Percentiles rank a stretch among this genome's conserved stretches.
These are phyloP conservation scores for Lepidium africanum DNA, from an alignment of 345 rosid species.

Conservation along the genomic window DNA sequence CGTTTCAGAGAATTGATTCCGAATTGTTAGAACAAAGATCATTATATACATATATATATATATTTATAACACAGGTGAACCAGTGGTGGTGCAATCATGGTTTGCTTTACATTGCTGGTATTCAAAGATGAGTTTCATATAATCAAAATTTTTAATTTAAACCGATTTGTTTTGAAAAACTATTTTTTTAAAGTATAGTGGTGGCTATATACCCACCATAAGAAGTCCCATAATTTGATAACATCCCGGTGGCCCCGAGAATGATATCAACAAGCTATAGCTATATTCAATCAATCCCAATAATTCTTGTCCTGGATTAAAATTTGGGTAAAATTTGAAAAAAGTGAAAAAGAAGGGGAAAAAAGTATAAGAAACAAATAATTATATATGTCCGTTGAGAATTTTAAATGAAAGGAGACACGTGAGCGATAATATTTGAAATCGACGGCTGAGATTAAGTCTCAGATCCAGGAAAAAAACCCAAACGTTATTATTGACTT, in stretches of 20 bases:
- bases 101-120: not conserved
- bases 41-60: not conserved
- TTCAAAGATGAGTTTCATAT: not conserved
- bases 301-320: not conserved
- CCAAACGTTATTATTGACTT: conserved; percentile 26
- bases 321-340: not conserved
- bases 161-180: not conserved
- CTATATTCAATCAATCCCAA: not conserved
- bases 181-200: not conserved
- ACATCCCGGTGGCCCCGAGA: conserved; percentile 3
- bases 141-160: not conserved
- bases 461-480: conserved; percentile 12
- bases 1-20: conserved; percentile 11
- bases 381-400: conserved; percentile 36
- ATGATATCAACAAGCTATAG: not conserved
- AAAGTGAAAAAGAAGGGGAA: not conserved
- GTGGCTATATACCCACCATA: not conserved
- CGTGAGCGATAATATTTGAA: conserved; percentile 1
- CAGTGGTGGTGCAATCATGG: not conserved
- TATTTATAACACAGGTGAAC: not conserved
- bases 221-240: conserved; percentile 1
- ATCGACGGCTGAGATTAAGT: conserved; percentile 34
- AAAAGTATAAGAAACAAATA: not conserved
- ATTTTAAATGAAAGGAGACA: conserved; percentile 16
- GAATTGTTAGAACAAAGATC: conserved; percentile 4